Conservation (phyloP, 768 basidiomycete genomes). For the Boletus sp. region DNA sequence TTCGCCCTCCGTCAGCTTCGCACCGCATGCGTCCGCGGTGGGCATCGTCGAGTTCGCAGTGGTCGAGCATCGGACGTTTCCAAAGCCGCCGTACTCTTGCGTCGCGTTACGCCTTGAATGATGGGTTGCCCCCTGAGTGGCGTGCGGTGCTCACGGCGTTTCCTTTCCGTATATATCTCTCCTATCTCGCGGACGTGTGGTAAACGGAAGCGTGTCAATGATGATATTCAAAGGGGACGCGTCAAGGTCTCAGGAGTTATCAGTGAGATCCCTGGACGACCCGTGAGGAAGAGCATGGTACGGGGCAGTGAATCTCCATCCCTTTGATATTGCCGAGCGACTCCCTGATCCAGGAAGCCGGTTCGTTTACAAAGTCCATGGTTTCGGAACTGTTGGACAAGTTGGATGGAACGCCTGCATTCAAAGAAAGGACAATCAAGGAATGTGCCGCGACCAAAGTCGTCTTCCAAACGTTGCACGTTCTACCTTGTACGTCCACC, state of each 20-base stretch:
- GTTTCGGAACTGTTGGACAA: conserved; percentile 27
- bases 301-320: not conserved
- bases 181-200: not conserved
- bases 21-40: too few species aligned
- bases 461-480: too few species aligned
- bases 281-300: conserved; percentile 27
- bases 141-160: conserved; percentile 28
- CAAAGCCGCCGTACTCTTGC: too few species aligned
- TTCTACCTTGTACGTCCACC: too few species aligned
- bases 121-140: conserved; percentile 25
- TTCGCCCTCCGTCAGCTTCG: too few species aligned
- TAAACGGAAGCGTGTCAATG: conserved; percentile 1
- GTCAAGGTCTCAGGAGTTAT: conserved; percentile 25
- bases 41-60: too few species aligned
- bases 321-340: not conserved
- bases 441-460: conserved; percentile 30
- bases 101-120: too few species aligned
- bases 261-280: conserved; percentile 21
- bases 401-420: conserved; percentile 10
- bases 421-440: conserved; percentile 25
- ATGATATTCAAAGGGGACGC: conserved; percentile 27
- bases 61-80: too few species aligned
- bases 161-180: conserved; percentile 25
- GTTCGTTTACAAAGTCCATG: conserved; percentile 28
- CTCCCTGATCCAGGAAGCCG: conserved; percentile 16